Evolutionary conservation across 1,284 basidiomycete genomes (phyloP).

Genomic region (Taiwanofungus camphoratus): DNA sequence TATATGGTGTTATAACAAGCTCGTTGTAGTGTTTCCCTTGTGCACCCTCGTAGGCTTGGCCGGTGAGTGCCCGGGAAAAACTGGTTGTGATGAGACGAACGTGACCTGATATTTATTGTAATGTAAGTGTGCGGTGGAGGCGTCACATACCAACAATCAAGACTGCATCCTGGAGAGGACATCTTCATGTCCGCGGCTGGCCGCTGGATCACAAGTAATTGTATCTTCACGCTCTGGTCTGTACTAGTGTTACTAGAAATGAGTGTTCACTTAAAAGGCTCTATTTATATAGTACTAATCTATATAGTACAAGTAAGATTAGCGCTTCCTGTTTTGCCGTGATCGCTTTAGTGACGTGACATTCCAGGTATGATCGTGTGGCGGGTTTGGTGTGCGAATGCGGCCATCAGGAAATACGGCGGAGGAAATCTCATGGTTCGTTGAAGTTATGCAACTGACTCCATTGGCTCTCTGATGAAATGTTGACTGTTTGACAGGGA

Average conservation of each 20-base stretch:
- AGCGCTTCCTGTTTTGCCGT: no score
- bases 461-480: no score
- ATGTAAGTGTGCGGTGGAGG: constrained; percentile 4
- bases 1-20: constrained; percentile 2
- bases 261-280: background rate
- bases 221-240: constrained; percentile 3
- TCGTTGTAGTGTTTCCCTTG: constrained; percentile 2
- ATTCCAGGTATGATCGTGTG: constrained; percentile 1
- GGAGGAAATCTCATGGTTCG: constrained; percentile 2
- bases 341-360: background rate
- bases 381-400: constrained; percentile 1
- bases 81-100: no score
- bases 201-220: constrained; percentile 6
- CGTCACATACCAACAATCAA: constrained; percentile 1
- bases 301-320: constrained; percentile 1
- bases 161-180: background rate
- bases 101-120: no score
- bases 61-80: no score
- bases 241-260: background rate
- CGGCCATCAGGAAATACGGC: background rate
- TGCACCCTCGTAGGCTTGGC: constrained; percentile 1
- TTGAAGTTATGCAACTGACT: no score
- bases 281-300: constrained; percentile 1
- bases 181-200: constrained; percentile 1
- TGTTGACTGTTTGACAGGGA: no score